Conservation (phyloP, 805 yeast genomes). For the Hyphopichia homilentoma region DNA sequence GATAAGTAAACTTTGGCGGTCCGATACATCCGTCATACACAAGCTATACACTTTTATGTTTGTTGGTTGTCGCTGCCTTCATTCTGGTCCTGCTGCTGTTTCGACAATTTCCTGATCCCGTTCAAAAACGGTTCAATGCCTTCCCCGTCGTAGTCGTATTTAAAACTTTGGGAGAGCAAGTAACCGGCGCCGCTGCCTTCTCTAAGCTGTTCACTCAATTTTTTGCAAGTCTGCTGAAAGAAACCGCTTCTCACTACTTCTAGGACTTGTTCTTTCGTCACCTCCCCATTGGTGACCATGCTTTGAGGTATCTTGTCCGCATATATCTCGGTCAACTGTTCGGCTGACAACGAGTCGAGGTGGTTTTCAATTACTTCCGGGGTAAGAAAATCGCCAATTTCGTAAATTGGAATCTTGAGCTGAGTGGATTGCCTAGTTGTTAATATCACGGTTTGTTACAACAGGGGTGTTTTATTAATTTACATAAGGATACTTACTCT, state of each 20-base stretch:
- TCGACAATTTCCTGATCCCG: constrained; percentile 34
- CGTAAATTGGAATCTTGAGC: constrained; percentile 23
- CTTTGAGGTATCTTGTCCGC: constrained; percentile 40
- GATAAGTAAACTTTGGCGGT: no score
- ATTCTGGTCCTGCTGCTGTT: constrained; percentile 1
- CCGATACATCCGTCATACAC: no score
- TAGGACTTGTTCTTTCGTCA: constrained; percentile 33
- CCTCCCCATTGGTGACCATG: constrained; percentile 23
- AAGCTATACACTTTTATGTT: no score
- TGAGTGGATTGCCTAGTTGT: no score
- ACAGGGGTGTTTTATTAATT: constrained; percentile 1
- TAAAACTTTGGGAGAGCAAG: constrained; percentile 46
- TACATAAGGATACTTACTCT: constrained; percentile 12
- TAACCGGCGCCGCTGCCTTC: constrained; percentile 42
- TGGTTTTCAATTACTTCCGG: constrained; percentile 27
- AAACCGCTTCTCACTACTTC: constrained; percentile 47
- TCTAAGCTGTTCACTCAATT: constrained; percentile 41
- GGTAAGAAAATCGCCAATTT: constrained; percentile 33
- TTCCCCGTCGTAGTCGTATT: constrained; percentile 51
- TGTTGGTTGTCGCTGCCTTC: no score
- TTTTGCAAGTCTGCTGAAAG: constrained; percentile 40
- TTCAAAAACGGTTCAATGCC: constrained; percentile 49
- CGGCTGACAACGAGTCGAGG: constrained; percentile 27
- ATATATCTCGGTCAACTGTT: constrained; percentile 32
- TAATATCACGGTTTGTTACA: no score